Base-by-base conservation (phyloP, 371 early-diverging fungal species). In the Zychaea mexicana region DNA sequence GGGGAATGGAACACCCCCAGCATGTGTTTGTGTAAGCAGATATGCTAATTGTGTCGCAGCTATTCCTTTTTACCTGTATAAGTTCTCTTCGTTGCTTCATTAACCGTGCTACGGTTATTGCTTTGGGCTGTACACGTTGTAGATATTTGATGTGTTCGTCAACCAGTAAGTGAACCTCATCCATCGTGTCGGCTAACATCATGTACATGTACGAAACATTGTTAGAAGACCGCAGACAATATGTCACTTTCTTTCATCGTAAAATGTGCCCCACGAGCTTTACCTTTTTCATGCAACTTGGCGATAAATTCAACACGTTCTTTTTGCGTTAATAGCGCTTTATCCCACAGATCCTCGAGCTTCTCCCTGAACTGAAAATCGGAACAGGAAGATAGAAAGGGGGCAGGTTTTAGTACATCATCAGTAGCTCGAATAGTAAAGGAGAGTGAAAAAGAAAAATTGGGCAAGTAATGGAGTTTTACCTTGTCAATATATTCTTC, bases 31-130 rank as follows among this genome's bases (percentile, higher is more conserved):
- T n/a, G n/a, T n/a, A n/a, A n/a, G n/a, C n/a, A n/a, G n/a, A n/a
- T n/a, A n/a, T n/a, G n/a, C n/a, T n/a, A n/a, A n/a, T n/a, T n/a
- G n/a, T n/a, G n/a, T n/a, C n/a, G n/a, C n/a, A n/a, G n/a, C n/a
- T n/a, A n/a, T n/a, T n/a, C n/a, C n/a, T n/a, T n/a, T n/a, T n/a
- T 75, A 84, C 86, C 74, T 86, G 81, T 15, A 90, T 85, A 22
- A 85, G 76, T 7, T 70, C 85, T 58, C 75, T 79, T 10, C 92
- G 78, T 30, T 80, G 76, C 39, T 85, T 77, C 78, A 90, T 85
- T 28, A 85, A 33, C 4, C 70, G 72, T 52, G 81, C 82, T 1
- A 92, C 69, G 5, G 60, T 65, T 7, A 64, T 65, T 0, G 78
- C 74, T 55, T 79, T 78, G 2, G 68, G 61, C 17, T 76, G 77